Percentiles rank a stretch among this genome's conserved stretches.
Evolutionary conservation across 208 protist species (phyloP).

Genomic region (Wallacemonas sp.): DNA sequence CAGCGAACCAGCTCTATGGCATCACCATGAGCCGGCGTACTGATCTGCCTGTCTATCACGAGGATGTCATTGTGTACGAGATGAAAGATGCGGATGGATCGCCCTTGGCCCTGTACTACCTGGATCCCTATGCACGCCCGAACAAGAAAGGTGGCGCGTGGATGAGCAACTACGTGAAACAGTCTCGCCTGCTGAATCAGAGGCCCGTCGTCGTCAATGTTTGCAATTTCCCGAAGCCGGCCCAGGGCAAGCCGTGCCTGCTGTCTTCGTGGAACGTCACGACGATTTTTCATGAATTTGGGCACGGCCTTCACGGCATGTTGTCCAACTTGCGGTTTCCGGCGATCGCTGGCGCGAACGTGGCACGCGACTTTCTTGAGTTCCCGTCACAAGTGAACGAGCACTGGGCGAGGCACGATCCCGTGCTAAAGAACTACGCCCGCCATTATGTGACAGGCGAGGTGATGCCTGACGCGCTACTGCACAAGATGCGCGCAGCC

Average conservation of each 20-base stretch:
- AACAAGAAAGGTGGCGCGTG: constrained; percentile 61
- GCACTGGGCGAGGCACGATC: constrained; percentile 61
- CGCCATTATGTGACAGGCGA: constrained; percentile 60
- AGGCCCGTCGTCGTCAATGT: constrained; percentile 47
- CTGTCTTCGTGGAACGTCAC: constrained; percentile 57
- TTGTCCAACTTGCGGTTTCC: constrained; percentile 38
- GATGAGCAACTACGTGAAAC: constrained; percentile 50
- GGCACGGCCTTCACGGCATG: constrained; percentile 76
- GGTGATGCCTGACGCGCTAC: constrained; percentile 36
- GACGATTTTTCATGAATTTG: constrained; percentile 69
- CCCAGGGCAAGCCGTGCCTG: constrained; percentile 43
- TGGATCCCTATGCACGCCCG: constrained; percentile 46
- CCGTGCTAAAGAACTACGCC: constrained; percentile 53
- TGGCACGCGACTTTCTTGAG: constrained; percentile 87
- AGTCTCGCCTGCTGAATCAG: constrained; percentile 34
- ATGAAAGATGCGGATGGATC: constrained; percentile 29
- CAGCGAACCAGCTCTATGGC: constrained; percentile 49
- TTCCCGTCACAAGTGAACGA: constrained; percentile 82
- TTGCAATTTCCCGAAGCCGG: constrained; percentile 58
- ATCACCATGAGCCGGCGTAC: constrained; percentile 35
- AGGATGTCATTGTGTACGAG: constrained; percentile 38
- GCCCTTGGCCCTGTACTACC: constrained; percentile 41
- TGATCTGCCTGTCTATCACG: constrained; percentile 45
- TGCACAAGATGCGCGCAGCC: constrained; percentile 40
- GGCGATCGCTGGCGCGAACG: constrained; percentile 49